These are phyloP conservation scores for Flaveria floridana DNA, from an alignment of 140 eudicot species.

Conservation along the genomic window DNA sequence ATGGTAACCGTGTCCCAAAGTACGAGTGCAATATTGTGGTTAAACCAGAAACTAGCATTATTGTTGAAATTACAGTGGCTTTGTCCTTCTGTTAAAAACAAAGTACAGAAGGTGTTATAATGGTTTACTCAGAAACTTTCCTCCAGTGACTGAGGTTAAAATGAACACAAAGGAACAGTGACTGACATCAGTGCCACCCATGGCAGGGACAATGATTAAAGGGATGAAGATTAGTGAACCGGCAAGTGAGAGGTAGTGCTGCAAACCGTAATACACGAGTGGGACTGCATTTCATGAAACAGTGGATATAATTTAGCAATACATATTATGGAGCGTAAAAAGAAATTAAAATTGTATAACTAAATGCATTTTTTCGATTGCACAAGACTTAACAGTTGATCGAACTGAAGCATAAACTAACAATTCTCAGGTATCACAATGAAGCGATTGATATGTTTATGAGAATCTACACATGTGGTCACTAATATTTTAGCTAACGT, in stretches of 20 bases:
- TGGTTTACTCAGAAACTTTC: neutral
- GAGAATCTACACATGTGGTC: neutral
- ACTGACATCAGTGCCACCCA: slow-evolving; percentile 99
- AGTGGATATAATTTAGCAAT: slow-evolving; percentile 12
- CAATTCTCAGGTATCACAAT: neutral
- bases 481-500: neutral
- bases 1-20: slow-evolving; percentile 92
- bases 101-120: slow-evolving; percentile 10
- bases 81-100: slow-evolving; percentile 69
- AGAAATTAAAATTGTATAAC: neutral
- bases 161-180: slow-evolving; percentile 8
- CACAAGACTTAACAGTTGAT: neutral
- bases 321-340: slow-evolving; percentile 7
- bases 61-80: slow-evolving; percentile 80
- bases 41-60: slow-evolving; percentile 79
- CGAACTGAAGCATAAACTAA: neutral
- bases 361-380: neutral
- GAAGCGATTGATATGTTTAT: neutral
- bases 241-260: slow-evolving; percentile 81
- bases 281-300: slow-evolving; percentile 49
- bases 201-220: slow-evolving; percentile 73
- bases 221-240: slow-evolving; percentile 89
- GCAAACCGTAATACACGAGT: slow-evolving; percentile 66
- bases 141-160: neutral
- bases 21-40: slow-evolving; percentile 73